phyloP scores from a whole-genome alignment of 345 rosid species.

The Populus alba region DNA sequence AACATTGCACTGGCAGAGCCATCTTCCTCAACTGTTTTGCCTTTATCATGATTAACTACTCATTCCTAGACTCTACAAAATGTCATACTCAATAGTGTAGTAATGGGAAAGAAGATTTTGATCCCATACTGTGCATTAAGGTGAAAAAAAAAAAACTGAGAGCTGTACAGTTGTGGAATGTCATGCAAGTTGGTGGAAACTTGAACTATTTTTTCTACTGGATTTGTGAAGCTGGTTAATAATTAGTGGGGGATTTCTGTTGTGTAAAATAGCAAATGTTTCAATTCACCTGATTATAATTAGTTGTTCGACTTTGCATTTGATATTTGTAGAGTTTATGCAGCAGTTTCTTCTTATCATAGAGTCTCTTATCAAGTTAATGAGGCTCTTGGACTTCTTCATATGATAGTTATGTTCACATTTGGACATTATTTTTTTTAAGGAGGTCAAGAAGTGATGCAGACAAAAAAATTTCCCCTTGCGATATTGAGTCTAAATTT shows the following conservation, averaged over 20 bases:
- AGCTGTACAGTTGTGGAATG: not conserved
- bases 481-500: slow-evolving; percentile 41
- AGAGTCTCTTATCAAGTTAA: not conserved
- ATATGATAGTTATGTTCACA: not conserved
- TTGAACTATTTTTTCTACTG: not conserved
- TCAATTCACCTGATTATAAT: not conserved
- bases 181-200: slow-evolving; percentile 5
- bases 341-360: not conserved
- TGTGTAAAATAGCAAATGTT: not conserved
- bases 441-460: slow-evolving; percentile 47
- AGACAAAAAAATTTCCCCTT: slow-evolving; percentile 33
- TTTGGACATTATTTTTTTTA: slow-evolving; percentile 3
- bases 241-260: not conserved
- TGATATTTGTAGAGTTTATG: not conserved
- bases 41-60: not conserved
- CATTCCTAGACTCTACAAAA: not conserved
- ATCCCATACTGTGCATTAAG: not conserved
- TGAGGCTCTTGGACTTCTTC: not conserved
- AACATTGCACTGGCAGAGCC: not conserved
- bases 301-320: not conserved
- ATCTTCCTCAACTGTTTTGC: not conserved
- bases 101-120: not conserved
- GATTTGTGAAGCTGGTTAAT: not conserved
- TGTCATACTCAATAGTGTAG: not conserved
- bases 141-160: not conserved